Percentiles rank a stretch among this genome's conserved stretches.
These are phyloP conservation scores for Annulohypoxylon maeteangense DNA, from an alignment of 495 filamentous ascomycete species.

Conservation along the genomic window DNA sequence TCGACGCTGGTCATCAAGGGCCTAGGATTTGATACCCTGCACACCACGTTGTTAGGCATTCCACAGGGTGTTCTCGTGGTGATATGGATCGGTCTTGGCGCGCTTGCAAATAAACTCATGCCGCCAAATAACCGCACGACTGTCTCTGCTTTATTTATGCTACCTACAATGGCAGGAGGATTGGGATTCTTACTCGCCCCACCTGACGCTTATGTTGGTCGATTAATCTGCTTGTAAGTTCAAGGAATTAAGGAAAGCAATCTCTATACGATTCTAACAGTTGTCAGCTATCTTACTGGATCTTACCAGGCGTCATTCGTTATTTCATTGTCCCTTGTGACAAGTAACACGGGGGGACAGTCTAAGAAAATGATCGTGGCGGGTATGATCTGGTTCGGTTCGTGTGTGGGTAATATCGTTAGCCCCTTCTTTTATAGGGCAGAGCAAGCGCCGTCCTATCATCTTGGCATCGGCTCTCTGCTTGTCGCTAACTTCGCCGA, in stretches of 20 bases:
- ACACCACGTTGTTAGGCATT: not conserved
- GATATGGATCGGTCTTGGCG: constrained; percentile 3
- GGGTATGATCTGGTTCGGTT: constrained; percentile 17
- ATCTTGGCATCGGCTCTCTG: constrained; percentile 5
- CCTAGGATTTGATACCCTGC: constrained; percentile 1
- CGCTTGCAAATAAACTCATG: constrained; percentile 8
- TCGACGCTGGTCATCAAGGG: constrained; percentile 2
- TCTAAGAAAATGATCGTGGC: constrained; percentile 23
- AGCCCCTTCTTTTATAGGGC: constrained; percentile 13
- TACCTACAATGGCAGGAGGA: constrained; percentile 14
- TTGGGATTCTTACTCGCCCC: constrained; percentile 7
- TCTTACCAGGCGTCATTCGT: constrained; percentile 20
- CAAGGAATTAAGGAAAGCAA: not conserved
- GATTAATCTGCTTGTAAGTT: constrained; percentile 8
- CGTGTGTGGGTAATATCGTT: constrained; percentile 13
- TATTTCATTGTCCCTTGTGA: constrained; percentile 11
- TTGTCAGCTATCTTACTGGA: not conserved
- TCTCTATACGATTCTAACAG: not conserved
- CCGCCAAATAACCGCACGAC: constrained; percentile 9
- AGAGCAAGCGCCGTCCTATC: constrained; percentile 11
- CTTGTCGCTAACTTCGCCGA: constrained; percentile 18
- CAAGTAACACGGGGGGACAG: constrained; percentile 18
- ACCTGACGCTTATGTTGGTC: not conserved
- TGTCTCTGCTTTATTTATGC: constrained; percentile 18
- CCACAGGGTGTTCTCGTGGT: not conserved